These are phyloP conservation scores for Cynanchum wilfordii DNA, from an alignment of 257 asterid genomes.

Conservation along the genomic window DNA sequence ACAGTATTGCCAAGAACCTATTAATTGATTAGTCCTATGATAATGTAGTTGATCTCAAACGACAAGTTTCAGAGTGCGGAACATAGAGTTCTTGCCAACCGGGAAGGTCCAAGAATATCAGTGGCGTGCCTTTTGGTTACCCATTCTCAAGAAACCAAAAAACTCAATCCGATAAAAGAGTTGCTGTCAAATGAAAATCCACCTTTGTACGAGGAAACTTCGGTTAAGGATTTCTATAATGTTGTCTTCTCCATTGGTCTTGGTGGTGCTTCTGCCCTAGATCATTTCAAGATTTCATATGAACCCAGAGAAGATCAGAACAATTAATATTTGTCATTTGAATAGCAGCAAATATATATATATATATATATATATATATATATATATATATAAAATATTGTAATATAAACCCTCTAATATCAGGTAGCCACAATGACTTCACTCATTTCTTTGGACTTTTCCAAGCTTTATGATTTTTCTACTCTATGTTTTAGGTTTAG, in stretches of 20 bases:
- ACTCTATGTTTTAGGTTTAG: no score
- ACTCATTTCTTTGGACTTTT: no score
- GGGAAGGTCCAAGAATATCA: conserved; percentile 49
- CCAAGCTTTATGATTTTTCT: no score
- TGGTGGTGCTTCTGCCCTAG: background rate
- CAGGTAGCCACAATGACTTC: no score
- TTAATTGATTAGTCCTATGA: no score
- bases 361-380: no score
- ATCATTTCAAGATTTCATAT: background rate
- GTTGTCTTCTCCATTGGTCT: background rate
- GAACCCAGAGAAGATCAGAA: background rate
- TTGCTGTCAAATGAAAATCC: conserved; percentile 36
- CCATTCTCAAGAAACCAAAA: conserved; percentile 22
- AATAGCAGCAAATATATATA: no score
- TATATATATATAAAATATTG: no score
- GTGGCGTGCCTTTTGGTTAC: conserved; percentile 60
- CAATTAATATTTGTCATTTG: no score
- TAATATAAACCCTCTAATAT: no score
- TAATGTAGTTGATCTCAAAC: conserved; percentile 54
- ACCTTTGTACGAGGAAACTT: conserved; percentile 42
- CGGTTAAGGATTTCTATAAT: conserved; percentile 34
- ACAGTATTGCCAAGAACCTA: no score
- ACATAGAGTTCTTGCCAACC: conserved; percentile 49
- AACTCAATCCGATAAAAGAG: conserved; percentile 42
- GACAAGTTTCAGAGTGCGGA: conserved; percentile 72